Percentiles rank a stretch among this genome's conserved stretches.
Conservation (phyloP, 495 filamentous ascomycete species). For the Xylaria castorea region DNA sequence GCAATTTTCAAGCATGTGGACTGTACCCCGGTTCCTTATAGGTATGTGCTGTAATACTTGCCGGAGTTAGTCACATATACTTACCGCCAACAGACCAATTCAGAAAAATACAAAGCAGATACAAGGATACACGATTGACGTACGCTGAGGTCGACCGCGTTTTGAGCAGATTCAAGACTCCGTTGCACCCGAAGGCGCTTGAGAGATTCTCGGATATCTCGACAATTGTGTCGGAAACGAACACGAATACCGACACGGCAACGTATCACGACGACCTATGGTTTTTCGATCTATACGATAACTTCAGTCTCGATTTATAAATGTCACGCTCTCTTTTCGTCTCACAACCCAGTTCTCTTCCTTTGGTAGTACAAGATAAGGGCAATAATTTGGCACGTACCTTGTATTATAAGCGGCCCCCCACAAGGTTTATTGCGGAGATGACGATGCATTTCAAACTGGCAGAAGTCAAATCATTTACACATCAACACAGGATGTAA, state of each 20-base stretch:
- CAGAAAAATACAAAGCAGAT: conserved; percentile 14
- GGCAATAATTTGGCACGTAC: neutral
- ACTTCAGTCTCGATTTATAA: conserved; percentile 7
- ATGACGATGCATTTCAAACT: neutral
- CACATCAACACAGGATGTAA: neutral
- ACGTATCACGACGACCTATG: conserved; percentile 7
- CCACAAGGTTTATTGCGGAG: neutral
- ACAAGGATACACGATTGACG: conserved; percentile 16
- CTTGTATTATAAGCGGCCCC: neutral
- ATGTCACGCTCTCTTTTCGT: neutral
- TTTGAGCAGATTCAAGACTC: conserved; percentile 29
- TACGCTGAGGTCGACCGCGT: conserved; percentile 29
- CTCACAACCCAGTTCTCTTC: neutral
- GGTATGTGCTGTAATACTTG: conserved; percentile 20
- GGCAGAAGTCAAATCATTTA: neutral
- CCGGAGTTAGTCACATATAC: neutral
- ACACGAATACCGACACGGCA: conserved; percentile 1
- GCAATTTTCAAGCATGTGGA: conserved; percentile 36
- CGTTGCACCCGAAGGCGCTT: conserved; percentile 33
- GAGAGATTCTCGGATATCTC: conserved; percentile 2
- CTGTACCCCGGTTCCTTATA: conserved; percentile 29
- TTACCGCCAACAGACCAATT: conserved; percentile 30
- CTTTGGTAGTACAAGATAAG: neutral
- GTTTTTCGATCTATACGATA: conserved; percentile 19
- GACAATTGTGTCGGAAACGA: neutral